phyloP scores from a whole-genome alignment of 805 yeast genomes.

The Wickerhamomyces xylosicus region DNA sequence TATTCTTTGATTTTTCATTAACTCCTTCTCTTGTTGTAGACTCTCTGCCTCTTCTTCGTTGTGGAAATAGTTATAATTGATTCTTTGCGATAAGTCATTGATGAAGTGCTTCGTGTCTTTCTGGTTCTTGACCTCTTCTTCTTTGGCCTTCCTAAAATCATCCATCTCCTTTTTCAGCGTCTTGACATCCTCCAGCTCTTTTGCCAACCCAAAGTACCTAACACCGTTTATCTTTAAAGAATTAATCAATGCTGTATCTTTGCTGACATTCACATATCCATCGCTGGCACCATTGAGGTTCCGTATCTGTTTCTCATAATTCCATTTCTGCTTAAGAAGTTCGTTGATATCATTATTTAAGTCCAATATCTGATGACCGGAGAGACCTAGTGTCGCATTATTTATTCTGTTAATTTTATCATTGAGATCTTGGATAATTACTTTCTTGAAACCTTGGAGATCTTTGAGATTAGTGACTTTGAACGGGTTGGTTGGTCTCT shows the following conservation, averaged over 20 bases:
- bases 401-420: conserved; percentile 50
- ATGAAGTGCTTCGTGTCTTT: conserved; percentile 9
- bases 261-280: conserved; percentile 17
- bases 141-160: conserved; percentile 3
- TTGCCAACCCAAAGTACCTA: conserved; percentile 76
- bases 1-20: not conserved
- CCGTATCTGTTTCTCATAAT: conserved; percentile 72
- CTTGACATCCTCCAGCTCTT: conserved; percentile 66
- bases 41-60: conserved; percentile 13
- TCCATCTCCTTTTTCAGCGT: conserved; percentile 21
- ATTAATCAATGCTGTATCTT: conserved; percentile 6
- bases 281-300: conserved; percentile 70
- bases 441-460: conserved; percentile 62
- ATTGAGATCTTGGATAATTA: conserved; percentile 55
- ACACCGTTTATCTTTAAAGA: conserved; percentile 15
- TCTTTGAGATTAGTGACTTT: conserved; percentile 44
- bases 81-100: conserved; percentile 17
- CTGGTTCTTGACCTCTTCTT: conserved; percentile 11
- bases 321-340: conserved; percentile 51
- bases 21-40: not conserved
- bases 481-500: conserved; percentile 52
- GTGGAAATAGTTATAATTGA: conserved; percentile 28
- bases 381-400: conserved; percentile 34
- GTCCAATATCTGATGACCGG: conserved; percentile 58
- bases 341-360: conserved; percentile 66